Evolutionary conservation across 2,329 filamentous ascomycete species (phyloP).

Genomic region (Anthostomella pinea): DNA sequence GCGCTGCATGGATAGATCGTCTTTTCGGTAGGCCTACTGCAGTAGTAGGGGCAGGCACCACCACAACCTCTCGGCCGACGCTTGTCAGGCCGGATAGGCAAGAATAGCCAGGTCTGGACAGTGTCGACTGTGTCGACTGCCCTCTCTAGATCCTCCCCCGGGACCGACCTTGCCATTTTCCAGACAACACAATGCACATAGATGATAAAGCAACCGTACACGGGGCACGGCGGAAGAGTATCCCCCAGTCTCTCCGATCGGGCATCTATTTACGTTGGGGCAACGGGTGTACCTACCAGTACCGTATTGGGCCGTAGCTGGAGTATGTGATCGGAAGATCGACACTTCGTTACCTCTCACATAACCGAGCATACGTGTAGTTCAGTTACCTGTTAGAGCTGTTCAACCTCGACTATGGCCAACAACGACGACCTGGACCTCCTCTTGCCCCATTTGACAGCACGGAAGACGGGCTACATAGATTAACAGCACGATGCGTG

Average conservation of each 20-base stretch:
- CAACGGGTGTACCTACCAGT: too few relatives aligned
- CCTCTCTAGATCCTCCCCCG: not conserved
- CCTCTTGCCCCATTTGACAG: constrained; percentile 14
- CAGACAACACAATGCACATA: too few relatives aligned
- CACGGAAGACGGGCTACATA: constrained; percentile 19
- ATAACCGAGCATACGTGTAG: not conserved
- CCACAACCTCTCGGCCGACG: not conserved
- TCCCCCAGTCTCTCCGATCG: too few relatives aligned
- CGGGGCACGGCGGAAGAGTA: too few relatives aligned
- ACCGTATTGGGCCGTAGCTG: constrained; percentile 3
- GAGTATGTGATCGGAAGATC: not conserved
- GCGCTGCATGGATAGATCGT: not conserved
- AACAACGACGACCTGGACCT: constrained; percentile 1
- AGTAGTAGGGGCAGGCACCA: not conserved
- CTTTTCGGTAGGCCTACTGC: not conserved
- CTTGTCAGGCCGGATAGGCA: not conserved
- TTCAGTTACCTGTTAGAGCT: not conserved
- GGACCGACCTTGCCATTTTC: too few relatives aligned
- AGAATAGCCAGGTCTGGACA: not conserved
- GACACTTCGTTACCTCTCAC: not conserved
- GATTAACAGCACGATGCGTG: too few relatives aligned
- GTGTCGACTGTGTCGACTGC: not conserved
- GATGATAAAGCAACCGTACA: too few relatives aligned
- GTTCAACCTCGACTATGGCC: not conserved
- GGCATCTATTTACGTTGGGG: too few relatives aligned